Evolutionary conservation across 352 stramenopile genomes (phyloP).

Genomic region (Blastocystis hominis): DNA sequence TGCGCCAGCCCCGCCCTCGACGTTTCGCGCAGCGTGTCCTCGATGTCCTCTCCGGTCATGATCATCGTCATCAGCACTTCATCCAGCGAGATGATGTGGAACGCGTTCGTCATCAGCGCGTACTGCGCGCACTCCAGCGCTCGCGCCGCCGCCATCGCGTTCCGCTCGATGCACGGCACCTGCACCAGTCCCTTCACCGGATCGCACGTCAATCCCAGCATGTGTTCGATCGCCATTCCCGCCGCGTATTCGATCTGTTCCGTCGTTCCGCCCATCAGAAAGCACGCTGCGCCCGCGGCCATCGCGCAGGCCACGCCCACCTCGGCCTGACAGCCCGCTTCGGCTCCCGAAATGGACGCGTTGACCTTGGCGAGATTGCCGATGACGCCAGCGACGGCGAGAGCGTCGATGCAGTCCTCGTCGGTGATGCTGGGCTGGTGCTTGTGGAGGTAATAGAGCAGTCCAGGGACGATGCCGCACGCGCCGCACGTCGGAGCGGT

Average conservation of each 20-base stretch:
- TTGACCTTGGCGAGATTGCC: constrained; percentile 61
- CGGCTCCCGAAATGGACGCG: constrained; percentile 59
- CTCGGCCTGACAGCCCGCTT: constrained; percentile 60
- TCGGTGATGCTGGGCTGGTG: constrained; percentile 55
- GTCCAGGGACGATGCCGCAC: constrained; percentile 58
- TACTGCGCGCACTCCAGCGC: constrained; percentile 59
- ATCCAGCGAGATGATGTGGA: constrained; percentile 29
- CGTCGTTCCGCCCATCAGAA: constrained; percentile 56
- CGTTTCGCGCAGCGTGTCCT: constrained; percentile 31
- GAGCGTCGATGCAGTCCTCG: constrained; percentile 58
- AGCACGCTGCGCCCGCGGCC: constrained; percentile 56
- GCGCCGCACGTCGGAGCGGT: constrained; percentile 60
- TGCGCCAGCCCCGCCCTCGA: constrained; percentile 40
- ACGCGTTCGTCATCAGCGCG: constrained; percentile 19
- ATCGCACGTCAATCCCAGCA: constrained; percentile 60
- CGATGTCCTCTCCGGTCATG: constrained; percentile 45
- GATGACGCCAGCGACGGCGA: constrained; percentile 56
- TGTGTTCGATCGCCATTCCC: constrained; percentile 61
- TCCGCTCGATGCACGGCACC: constrained; percentile 61
- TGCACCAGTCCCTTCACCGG: constrained; percentile 60
- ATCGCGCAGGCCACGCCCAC: constrained; percentile 60
- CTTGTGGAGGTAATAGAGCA: constrained; percentile 56
- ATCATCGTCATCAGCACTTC: constrained; percentile 46
- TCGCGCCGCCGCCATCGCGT: constrained; percentile 60
- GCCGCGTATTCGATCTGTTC: constrained; percentile 60